Evolutionary conservation across 106 monocot species (phyloP).

Genomic region (Triglochin maritima): DNA sequence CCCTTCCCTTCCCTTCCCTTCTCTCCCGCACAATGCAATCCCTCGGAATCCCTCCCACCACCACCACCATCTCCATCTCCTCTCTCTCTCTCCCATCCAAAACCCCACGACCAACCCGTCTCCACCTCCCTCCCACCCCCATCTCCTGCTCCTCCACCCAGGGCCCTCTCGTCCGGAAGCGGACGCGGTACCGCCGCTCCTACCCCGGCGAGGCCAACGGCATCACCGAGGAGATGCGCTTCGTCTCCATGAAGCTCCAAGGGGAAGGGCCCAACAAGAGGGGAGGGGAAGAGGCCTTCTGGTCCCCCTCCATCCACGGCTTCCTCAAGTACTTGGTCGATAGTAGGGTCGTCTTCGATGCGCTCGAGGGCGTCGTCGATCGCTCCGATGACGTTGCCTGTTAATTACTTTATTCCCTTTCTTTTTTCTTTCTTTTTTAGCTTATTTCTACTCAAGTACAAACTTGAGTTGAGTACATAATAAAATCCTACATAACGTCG

Average conservation of each 20-base stretch:
- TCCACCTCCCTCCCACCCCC: background rate
- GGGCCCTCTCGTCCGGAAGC: conserved; percentile 29
- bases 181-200: conserved; percentile 49
- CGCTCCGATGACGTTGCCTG: conserved; percentile 73
- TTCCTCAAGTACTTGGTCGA: conserved; percentile 89
- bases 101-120: background rate
- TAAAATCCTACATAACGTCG: too few species aligned
- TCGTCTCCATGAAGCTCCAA: conserved; percentile 85
- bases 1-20: background rate
- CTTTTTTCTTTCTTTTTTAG: conserved; percentile 3
- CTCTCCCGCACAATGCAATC: background rate
- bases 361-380: conserved; percentile 67
- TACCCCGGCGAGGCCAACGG: conserved; percentile 80
- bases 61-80: background rate
- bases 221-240: conserved; percentile 90
- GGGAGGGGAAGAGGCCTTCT: conserved; percentile 15
- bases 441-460: background rate
- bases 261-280: background rate
- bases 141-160: background rate
- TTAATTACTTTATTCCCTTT: conserved; percentile 26
- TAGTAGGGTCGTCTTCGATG: conserved; percentile 76
- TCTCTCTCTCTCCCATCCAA: background rate
- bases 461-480: too few species aligned
- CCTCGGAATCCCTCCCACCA: background rate
- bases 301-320: conserved; percentile 72